These are phyloP conservation scores for Xerocomellus dryophilus DNA, from an alignment of 768 basidiomycete genomes.

Conservation along the genomic window DNA sequence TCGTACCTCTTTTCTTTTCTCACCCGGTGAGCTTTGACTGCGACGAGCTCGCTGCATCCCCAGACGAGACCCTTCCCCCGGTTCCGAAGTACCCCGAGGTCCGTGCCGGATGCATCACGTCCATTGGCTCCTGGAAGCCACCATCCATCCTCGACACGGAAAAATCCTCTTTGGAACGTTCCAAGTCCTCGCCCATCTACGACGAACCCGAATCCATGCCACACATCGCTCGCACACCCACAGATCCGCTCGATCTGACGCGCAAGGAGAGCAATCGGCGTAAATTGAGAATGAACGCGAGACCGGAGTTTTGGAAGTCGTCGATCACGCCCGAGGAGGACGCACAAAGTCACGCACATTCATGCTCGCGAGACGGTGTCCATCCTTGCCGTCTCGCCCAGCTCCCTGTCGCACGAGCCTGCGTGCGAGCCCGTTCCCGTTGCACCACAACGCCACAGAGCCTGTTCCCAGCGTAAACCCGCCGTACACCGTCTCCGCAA, in stretches of 20 bases:
- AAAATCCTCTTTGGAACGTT: constrained; percentile 18
- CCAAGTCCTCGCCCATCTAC: constrained; percentile 18
- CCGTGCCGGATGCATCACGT: constrained; percentile 28
- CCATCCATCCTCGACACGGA: constrained; percentile 27
- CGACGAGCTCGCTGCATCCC: constrained; percentile 18
- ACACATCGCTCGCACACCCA: constrained; percentile 18
- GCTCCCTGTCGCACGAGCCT: too few species aligned
- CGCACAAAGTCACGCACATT: constrained; percentile 38
- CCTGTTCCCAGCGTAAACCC: too few species aligned
- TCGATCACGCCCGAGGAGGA: constrained; percentile 46
- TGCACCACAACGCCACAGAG: too few species aligned
- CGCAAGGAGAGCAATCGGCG: constrained; percentile 29
- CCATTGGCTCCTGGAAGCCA: constrained; percentile 27
- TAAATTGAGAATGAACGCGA: constrained; percentile 35
- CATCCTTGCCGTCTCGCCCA: too few species aligned
- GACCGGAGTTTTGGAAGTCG: constrained; percentile 50
- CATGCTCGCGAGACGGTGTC: constrained; percentile 41
- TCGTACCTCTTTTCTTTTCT: constrained; percentile 14
- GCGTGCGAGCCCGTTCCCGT: too few species aligned
- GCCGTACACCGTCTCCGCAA: too few species aligned
- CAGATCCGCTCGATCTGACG: constrained; percentile 21
- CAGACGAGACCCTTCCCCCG: constrained; percentile 19
- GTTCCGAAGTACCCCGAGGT: constrained; percentile 15
- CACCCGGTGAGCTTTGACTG: constrained; percentile 15
- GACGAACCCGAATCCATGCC: constrained; percentile 32